phyloP scores from a whole-genome alignment of 306 rosid genomes.

The Rosa rugosa region DNA sequence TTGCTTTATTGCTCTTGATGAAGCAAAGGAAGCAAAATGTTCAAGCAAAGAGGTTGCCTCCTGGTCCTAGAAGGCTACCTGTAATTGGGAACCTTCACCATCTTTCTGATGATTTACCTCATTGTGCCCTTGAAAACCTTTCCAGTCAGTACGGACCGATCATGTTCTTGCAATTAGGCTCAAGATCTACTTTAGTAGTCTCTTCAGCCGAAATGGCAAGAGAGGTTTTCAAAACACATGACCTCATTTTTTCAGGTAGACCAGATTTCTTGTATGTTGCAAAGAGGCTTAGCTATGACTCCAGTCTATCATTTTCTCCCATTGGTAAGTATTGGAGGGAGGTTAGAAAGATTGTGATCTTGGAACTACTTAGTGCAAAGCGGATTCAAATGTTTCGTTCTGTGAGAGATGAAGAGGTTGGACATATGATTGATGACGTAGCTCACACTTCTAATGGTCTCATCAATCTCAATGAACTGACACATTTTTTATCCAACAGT shows the following conservation, averaged over 20 bases:
- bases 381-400: slow-evolving; percentile 15
- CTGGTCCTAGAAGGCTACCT: slow-evolving; percentile 47
- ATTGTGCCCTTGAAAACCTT: slow-evolving; percentile 30
- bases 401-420: slow-evolving; percentile 31
- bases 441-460: not conserved
- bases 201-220: slow-evolving; percentile 44
- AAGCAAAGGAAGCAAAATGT: slow-evolving; percentile 1
- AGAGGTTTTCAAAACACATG: slow-evolving; percentile 50
- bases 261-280: slow-evolving; percentile 33
- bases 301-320: slow-evolving; percentile 30
- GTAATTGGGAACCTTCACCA: slow-evolving; percentile 61
- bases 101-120: slow-evolving; percentile 32
- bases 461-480: slow-evolving; percentile 24
- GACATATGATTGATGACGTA: slow-evolving; percentile 13
- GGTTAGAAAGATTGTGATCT: slow-evolving; percentile 21
- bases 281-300: slow-evolving; percentile 26
- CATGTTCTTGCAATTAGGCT: slow-evolving; percentile 54
- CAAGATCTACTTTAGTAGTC: slow-evolving; percentile 36
- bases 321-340: slow-evolving; percentile 43
- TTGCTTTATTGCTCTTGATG: not conserved
- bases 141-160: slow-evolving; percentile 40
- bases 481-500: slow-evolving; percentile 15
- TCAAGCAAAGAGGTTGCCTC: slow-evolving; percentile 26
- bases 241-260: slow-evolving; percentile 38
- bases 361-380: slow-evolving; percentile 29